A percentile compares a stretch with the other conserved stretches of the same genome.
Conservation (phyloP, 768 basidiomycete species). For the Peribolospora baueri region DNA sequence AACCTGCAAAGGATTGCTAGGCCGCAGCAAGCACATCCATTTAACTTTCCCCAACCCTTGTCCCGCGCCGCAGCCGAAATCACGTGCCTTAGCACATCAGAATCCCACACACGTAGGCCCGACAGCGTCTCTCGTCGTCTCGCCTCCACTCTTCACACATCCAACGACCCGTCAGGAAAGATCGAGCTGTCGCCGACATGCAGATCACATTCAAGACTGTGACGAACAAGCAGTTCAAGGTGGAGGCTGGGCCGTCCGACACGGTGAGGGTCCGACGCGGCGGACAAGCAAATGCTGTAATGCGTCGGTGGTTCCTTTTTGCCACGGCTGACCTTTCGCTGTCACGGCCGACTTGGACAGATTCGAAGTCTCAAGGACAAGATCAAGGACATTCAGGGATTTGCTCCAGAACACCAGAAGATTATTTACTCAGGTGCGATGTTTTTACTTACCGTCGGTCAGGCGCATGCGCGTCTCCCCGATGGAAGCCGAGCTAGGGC, state of each 20-base stretch:
- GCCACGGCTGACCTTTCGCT: not conserved
- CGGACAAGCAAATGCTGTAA: conserved; percentile 3
- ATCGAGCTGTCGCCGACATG: too few relatives aligned
- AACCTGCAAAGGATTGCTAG: too few relatives aligned
- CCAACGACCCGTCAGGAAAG: too few relatives aligned
- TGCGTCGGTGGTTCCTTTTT: not conserved
- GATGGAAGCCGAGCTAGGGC: not conserved
- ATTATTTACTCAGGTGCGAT: conserved; percentile 68
- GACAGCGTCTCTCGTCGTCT: too few relatives aligned
- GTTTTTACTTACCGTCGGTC: not conserved
- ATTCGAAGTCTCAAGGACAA: conserved; percentile 56
- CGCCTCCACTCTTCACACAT: too few relatives aligned
- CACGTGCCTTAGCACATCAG: too few relatives aligned
- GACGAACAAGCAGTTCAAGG: conserved; percentile 73
- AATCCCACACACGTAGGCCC: too few relatives aligned
- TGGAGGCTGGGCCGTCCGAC: conserved; percentile 52
- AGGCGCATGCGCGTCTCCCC: not conserved
- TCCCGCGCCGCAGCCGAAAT: too few relatives aligned
- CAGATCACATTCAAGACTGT: conserved; percentile 73
- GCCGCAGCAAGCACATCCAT: too few relatives aligned
- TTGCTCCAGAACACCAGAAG: conserved; percentile 55
- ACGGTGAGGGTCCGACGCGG: conserved; percentile 24
- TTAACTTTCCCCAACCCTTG: too few relatives aligned
- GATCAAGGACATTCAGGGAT: conserved; percentile 51
- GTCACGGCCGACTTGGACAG: conserved; percentile 3